A percentile compares a stretch with the other conserved stretches of the same genome.
These are phyloP conservation scores for Cladosporium sp. DNA, from an alignment of 2,329 filamentous ascomycete species.

Conservation along the genomic window DNA sequence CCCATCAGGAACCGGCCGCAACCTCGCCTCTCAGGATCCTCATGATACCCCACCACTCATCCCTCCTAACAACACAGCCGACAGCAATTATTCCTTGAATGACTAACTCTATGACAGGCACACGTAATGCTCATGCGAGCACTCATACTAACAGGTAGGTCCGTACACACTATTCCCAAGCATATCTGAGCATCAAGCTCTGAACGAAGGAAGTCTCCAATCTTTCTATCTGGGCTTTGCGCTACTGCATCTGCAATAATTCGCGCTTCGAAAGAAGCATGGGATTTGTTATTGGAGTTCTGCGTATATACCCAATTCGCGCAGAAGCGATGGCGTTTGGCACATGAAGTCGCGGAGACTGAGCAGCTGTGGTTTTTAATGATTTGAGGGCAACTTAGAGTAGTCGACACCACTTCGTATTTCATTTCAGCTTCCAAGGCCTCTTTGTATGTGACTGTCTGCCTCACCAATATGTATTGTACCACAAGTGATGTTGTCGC, in stretches of 20 bases:
- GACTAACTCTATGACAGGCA: conserved; percentile 2
- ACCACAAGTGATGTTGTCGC: neutral
- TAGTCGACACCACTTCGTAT: neutral
- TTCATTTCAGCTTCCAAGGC: neutral
- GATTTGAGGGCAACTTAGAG: neutral
- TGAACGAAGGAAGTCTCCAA: neutral
- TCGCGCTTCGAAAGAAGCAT: neutral
- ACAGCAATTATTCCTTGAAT: neutral
- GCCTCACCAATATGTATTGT: neutral
- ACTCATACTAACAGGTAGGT: conserved; percentile 8
- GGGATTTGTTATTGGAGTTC: conserved; percentile 1
- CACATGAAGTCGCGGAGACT: neutral
- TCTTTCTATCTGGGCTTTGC: neutral
- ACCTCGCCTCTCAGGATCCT: neutral
- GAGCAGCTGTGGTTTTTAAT: neutral
- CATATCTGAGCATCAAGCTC: neutral
- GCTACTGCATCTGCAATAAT: neutral
- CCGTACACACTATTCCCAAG: neutral
- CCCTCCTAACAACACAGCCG: conserved; percentile 2
- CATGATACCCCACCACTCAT: neutral
- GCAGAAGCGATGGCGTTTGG: neutral
- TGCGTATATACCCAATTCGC: conserved; percentile 9
- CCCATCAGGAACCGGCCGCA: neutral
- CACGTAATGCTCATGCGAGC: conserved; percentile 5
- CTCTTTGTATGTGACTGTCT: neutral